Evolutionary conservation across 2,329 filamentous ascomycete species (phyloP).

Genomic region (Hortaea sp.): DNA sequence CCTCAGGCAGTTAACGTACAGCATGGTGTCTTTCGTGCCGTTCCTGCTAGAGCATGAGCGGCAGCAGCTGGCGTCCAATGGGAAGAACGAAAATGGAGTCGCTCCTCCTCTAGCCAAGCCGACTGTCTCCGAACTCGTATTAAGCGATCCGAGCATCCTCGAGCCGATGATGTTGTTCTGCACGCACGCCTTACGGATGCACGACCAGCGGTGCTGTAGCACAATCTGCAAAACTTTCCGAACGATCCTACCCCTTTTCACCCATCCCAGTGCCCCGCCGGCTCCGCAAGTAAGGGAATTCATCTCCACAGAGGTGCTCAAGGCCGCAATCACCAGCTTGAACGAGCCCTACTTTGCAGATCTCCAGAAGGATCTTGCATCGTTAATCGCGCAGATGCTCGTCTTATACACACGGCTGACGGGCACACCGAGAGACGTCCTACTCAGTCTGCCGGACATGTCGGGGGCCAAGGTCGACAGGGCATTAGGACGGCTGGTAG

Average conservation of each 20-base stretch:
- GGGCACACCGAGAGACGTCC: conserved; percentile 59
- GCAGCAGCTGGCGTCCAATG: conserved; percentile 36
- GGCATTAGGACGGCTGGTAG: conserved; percentile 28
- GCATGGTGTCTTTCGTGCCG: conserved; percentile 82
- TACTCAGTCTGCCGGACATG: conserved; percentile 74
- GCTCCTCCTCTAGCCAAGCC: conserved; percentile 29
- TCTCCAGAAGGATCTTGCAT: conserved; percentile 81
- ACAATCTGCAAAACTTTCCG: conserved; percentile 81
- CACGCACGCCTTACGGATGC: conserved; percentile 80
- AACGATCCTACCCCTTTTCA: conserved; percentile 72
- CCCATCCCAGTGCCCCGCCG: conserved; percentile 30
- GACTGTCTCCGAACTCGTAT: conserved; percentile 70
- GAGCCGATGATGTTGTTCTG: conserved; percentile 87
- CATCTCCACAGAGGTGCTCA: conserved; percentile 78
- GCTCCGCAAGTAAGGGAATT: conserved; percentile 71
- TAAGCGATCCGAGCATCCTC: conserved; percentile 66
- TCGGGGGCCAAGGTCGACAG: conserved; percentile 54
- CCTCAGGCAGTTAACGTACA: conserved; percentile 81
- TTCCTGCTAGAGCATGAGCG: conserved; percentile 64
- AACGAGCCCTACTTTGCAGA: conserved; percentile 97
- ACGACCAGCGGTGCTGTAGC: conserved; percentile 78
- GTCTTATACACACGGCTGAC: conserved; percentile 63
- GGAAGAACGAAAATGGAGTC: background rate
- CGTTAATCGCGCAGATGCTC: conserved; percentile 77
- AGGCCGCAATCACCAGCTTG: conserved; percentile 79